Conservation (phyloP, 2,329 filamentous ascomycete species). For the Hortaea werneckii region DNA sequence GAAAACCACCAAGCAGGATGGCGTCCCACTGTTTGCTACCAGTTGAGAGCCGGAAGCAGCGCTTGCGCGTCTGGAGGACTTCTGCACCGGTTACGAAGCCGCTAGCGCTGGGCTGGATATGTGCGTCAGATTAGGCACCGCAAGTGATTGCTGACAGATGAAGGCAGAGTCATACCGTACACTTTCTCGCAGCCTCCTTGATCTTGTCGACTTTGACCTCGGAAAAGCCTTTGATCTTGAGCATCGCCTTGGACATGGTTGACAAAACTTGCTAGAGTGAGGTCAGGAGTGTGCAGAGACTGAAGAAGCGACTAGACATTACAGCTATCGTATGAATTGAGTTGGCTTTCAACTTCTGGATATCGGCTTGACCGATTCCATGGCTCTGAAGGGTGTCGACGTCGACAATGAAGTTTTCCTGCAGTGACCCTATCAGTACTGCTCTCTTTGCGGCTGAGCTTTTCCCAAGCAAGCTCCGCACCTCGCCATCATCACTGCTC, state of each 20-base stretch:
- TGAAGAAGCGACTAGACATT: constrained; percentile 13
- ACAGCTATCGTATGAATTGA: constrained; percentile 56
- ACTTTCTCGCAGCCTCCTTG: constrained; percentile 56
- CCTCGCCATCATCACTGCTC: constrained; percentile 45
- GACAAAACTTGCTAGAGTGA: constrained; percentile 45
- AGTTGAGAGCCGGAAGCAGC: constrained; percentile 55
- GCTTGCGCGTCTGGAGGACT: constrained; percentile 51
- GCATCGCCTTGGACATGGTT: constrained; percentile 48
- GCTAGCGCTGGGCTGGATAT: constrained; percentile 42
- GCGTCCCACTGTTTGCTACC: constrained; percentile 60
- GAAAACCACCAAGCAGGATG: constrained; percentile 55
- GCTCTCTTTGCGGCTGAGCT: not conserved
- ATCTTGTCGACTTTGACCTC: constrained; percentile 62
- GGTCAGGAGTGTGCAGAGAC: not conserved
- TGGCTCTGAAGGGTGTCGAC: constrained; percentile 58
- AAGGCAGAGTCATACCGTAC: constrained; percentile 34
- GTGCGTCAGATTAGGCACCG: not conserved
- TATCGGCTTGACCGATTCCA: constrained; percentile 56
- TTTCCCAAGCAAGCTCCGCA: constrained; percentile 12
- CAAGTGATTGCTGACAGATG: no score
- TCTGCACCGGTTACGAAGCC: constrained; percentile 59
- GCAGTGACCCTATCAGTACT: constrained; percentile 14
- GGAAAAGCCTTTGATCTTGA: constrained; percentile 61
- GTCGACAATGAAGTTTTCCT: constrained; percentile 50
- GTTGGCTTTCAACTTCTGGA: constrained; percentile 53